Conservation (phyloP, 176 grass and related monocot genomes). For the barley (Hordeum vulgare) region MorexV3_pseudomolecules_assembly NC_058522.1:509276169-509276668, state of each 20-base stretch:
- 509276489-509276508: not conserved
- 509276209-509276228: not conserved
- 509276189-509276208: not conserved
- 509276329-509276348: not conserved
- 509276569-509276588: constrained; percentile 33
- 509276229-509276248: not conserved
- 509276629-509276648: constrained; percentile 13
- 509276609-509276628: constrained; percentile 50
- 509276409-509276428: constrained; percentile 22
- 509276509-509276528: constrained; percentile 30
- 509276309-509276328: not conserved
- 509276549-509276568: constrained; percentile 52
- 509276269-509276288: constrained; percentile 22
- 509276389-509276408: constrained; percentile 15
- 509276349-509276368: not conserved
- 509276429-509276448: not conserved
- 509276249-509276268: not conserved
- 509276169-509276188: not conserved
- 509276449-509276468: constrained; percentile 8
- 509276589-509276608: constrained; percentile 41
- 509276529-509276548: constrained; percentile 33
- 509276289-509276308: not conserved
- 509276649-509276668: constrained; percentile 38
- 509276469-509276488: not conserved
- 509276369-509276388: not conserved